These are phyloP conservation scores for Hymenoscyphus albidus DNA, from an alignment of 2,329 filamentous ascomycete genomes.

Conservation along the genomic window DNA sequence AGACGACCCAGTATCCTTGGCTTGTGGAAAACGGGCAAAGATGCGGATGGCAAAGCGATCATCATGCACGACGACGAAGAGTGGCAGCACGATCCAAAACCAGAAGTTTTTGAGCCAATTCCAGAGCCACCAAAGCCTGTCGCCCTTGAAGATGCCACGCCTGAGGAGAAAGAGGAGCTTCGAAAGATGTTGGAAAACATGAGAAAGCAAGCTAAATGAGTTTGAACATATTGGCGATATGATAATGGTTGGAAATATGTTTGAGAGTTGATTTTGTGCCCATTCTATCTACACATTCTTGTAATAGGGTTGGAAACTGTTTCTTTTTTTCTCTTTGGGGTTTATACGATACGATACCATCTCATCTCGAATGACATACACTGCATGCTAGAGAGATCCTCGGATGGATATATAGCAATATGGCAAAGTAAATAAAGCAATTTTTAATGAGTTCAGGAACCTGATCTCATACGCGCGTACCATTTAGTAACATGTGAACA, in stretches of 20 bases:
- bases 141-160: neutral
- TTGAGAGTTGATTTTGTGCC: neutral
- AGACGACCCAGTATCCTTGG: constrained; percentile 11
- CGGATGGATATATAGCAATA: neutral
- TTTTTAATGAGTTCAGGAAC: neutral
- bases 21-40: constrained; percentile 10
- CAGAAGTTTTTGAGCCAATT: neutral
- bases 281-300: neutral
- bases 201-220: neutral
- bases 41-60: constrained; percentile 7
- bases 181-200: constrained; percentile 1
- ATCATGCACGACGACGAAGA: constrained; percentile 13
- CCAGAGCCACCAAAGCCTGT: neutral
- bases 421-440: neutral
- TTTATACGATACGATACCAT: neutral
- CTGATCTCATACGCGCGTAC: neutral
- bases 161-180: neutral
- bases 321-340: neutral
- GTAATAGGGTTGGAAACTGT: neutral
- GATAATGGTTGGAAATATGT: neutral
- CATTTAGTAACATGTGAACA: neutral
- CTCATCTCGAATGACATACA: neutral
- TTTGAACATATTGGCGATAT: neutral
- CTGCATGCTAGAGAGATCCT: neutral
- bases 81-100: neutral